Conservation (phyloP, 768 basidiomycete genomes). For the Mycena maculata region DNA sequence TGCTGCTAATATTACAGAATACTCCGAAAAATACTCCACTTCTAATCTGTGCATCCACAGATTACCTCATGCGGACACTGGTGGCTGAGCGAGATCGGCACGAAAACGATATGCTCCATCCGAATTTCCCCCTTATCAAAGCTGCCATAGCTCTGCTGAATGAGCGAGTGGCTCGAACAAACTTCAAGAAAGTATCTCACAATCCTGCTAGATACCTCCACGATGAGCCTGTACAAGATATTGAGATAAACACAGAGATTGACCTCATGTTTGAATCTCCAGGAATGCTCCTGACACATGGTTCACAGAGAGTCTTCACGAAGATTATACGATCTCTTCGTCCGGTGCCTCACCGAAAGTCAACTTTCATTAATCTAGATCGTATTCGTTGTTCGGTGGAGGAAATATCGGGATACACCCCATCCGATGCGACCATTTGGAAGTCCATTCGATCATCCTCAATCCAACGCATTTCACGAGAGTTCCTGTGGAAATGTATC, state of each 20-base stretch:
- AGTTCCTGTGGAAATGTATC: constrained; percentile 15
- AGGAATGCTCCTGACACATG: too few species aligned
- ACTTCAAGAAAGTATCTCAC: background rate
- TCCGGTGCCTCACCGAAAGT: too few species aligned
- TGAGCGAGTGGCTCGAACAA: background rate
- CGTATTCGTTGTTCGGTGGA: too few species aligned
- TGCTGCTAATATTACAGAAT: background rate
- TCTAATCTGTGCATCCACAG: too few species aligned
- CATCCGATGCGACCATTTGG: background rate
- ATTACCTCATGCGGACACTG: too few species aligned
- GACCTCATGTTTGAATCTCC: too few species aligned
- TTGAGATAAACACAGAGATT: too few species aligned
- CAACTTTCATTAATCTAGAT: too few species aligned
- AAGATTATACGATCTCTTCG: too few species aligned
- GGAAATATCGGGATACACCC: too few species aligned
- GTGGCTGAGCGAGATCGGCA: background rate
- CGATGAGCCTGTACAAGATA: too few species aligned
- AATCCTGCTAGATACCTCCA: background rate
- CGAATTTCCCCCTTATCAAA: background rate
- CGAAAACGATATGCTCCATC: background rate
- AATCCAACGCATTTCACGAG: background rate
- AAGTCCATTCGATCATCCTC: background rate
- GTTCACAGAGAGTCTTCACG: background rate
- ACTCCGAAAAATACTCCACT: too few species aligned
- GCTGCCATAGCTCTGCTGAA: background rate